Conservation (phyloP, 176 grass and related monocot species). For the Raddia distichophylla region DNA sequence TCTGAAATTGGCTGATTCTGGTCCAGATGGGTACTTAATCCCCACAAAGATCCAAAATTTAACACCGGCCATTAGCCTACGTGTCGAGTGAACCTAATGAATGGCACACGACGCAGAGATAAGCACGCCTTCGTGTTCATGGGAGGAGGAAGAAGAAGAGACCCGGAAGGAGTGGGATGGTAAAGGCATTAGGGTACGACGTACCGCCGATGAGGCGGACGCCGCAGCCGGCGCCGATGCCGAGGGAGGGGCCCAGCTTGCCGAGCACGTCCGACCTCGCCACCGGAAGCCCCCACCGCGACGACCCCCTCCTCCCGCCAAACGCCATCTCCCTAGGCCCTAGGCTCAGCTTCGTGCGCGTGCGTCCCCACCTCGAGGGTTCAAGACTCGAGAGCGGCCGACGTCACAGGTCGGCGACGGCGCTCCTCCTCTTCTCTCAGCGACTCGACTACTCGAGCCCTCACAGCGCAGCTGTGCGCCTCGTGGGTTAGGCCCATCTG, state of each 20-base stretch:
- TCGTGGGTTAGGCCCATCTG: no score
- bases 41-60: background rate
- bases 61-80: background rate
- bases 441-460: no score
- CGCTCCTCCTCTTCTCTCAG: no score
- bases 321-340: slow-evolving; percentile 40
- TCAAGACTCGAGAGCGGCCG: no score
- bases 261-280: slow-evolving; percentile 66
- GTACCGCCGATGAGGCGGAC: slow-evolving; percentile 82
- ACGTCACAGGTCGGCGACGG: no score
- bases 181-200: no score
- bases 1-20: background rate
- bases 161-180: no score
- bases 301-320: slow-evolving; percentile 41
- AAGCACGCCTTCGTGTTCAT: no score
- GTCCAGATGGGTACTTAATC: background rate
- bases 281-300: slow-evolving; percentile 63
- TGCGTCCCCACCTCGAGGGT: no score
- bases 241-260: slow-evolving; percentile 75
- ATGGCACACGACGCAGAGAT: background rate
- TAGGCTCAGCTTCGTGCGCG: background rate
- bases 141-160: no score
- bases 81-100: background rate
- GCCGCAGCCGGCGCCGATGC: slow-evolving; percentile 82
- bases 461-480: no score